Evolutionary conservation across 1,284 basidiomycete species (phyloP), one percentile per base, ranked within the genome.

Genomic region (Mrakiaceae sp.): DNA sequence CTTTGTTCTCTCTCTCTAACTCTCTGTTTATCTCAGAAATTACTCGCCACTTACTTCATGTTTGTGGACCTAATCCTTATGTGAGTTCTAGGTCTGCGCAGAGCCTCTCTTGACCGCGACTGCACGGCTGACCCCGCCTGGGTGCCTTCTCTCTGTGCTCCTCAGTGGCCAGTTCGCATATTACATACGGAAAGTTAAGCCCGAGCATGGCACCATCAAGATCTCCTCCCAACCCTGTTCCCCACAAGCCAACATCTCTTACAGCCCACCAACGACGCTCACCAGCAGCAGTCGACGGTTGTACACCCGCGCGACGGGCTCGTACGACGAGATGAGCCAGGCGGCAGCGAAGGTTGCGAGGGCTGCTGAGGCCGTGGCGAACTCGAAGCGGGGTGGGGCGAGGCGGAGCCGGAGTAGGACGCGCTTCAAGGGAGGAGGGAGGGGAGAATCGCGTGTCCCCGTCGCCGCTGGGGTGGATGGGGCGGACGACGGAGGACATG

Each of bases 31-130:
- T 65, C 60, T 64, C 70, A 96, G 88, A 95, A 84, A 52, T 90
- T 84, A 72, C 87, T 96, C 58, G 91, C 92, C 3, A 81, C 81
- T 0, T 95, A 95, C 75, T 96, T 95, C 72, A 87, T 88, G 70
- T 77, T 82, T 62, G 82, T 95, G 60, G 92, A 95, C 74, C 27
- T 27, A 27, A 27, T 27, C 27, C 27, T 27, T 27, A 27, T 27
- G 27, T 27, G 27, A 27, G 27, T 27, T 27, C 27, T 27, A 27
- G 27, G 27, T 27, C 27, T 27, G 27, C 27, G 27, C 27, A 27
- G 27, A 27, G 27, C 27, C 27, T 27, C 27, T 27, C 27, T 27
- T 27, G 27, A 27, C 27, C 27, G 27, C 27, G 27, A 27, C 27
- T 27, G 27, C 27, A 27, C 27, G 27, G 27, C 27, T 27, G 27